These are phyloP conservation scores for Tylopilus sp. DNA, from an alignment of 768 basidiomycete species.

Conservation along the genomic window DNA sequence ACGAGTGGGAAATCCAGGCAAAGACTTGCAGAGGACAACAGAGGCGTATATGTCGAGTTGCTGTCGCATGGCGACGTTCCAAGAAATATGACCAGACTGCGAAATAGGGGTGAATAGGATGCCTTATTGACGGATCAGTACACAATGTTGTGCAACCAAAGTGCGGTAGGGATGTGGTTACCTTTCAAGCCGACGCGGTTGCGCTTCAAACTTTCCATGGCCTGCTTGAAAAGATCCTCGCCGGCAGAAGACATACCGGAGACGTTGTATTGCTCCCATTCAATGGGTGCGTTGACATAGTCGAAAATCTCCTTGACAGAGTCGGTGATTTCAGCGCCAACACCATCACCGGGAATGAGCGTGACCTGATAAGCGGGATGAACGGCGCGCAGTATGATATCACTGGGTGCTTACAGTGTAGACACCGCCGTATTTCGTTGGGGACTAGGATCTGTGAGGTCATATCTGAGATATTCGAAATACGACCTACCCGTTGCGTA, in stretches of 20 bases:
- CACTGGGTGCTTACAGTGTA: constrained; percentile 63
- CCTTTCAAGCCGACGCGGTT: constrained; percentile 99
- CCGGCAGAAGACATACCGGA: constrained; percentile 93
- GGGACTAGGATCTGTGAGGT: constrained; percentile 45
- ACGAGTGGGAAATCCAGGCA: constrained; percentile 93
- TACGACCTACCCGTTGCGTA: constrained; percentile 56
- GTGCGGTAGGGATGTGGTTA: constrained; percentile 28
- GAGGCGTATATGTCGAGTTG: constrained; percentile 99
- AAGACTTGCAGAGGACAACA: constrained; percentile 96
- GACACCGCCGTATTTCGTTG: constrained; percentile 90
- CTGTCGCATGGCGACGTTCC: constrained; percentile 99
- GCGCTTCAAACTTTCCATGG: constrained; percentile 96
- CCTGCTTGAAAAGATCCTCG: constrained; percentile 93
- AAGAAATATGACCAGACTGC: constrained; percentile 93
- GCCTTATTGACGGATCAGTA: constrained; percentile 45
- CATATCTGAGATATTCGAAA: background rate
- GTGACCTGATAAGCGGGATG: constrained; percentile 63
- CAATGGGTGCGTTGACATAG: constrained; percentile 95
- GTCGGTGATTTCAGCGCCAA: constrained; percentile 95
- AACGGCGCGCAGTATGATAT: constrained; percentile 13
- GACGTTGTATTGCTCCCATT: constrained; percentile 98
- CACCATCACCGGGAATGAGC: constrained; percentile 96
- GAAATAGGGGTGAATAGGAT: constrained; percentile 99
- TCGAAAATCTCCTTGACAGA: constrained; percentile 99
- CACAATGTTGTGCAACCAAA: background rate